phyloP scores from a whole-genome alignment of 2,329 filamentous ascomycete genomes.

The Xylariomycetidae sp. region DNA sequence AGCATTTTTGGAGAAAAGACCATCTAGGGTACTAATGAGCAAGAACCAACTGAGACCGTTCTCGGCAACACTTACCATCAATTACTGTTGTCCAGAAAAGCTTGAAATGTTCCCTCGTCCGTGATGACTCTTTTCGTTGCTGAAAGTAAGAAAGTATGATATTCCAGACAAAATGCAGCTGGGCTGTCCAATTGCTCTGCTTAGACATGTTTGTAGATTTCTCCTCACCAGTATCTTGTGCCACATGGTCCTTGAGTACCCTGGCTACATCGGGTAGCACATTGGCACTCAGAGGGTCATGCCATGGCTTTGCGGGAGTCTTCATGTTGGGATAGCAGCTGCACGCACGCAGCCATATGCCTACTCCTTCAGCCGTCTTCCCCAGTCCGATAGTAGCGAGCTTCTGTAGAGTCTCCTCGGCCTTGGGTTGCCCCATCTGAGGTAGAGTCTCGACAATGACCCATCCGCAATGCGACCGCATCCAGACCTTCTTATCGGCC shows the following conservation, averaged over 20 bases:
- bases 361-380: slow-evolving; percentile 82
- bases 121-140: slow-evolving; percentile 25
- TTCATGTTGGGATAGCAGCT: slow-evolving; percentile 60
- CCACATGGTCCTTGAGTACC: slow-evolving; percentile 72
- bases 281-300: slow-evolving; percentile 67
- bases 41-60: too few species aligned
- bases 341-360: slow-evolving; percentile 74
- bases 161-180: slow-evolving; percentile 85
- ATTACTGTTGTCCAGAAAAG: slow-evolving; percentile 85
- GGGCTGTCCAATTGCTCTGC: slow-evolving; percentile 72
- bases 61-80: slow-evolving; percentile 60
- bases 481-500: slow-evolving; percentile 78
- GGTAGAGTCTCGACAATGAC: slow-evolving; percentile 70
- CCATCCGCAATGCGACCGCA: slow-evolving; percentile 82
- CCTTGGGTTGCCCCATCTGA: slow-evolving; percentile 54
- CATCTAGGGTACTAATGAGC: slow-evolving; percentile 58
- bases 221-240: slow-evolving; percentile 44
- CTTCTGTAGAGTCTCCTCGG: slow-evolving; percentile 57
- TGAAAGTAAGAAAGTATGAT: slow-evolving; percentile 60
- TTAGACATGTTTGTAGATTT: slow-evolving; percentile 43
- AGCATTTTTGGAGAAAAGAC: slow-evolving; percentile 74
- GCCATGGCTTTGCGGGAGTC: slow-evolving; percentile 69
- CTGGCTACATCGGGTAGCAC: slow-evolving; percentile 67
- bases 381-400: slow-evolving; percentile 62
- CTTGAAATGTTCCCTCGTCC: slow-evolving; percentile 51